Evolutionary conservation across 495 filamentous ascomycete species (phyloP), one percentile per base, ranked within the genome.

Genomic region (Xylaria telfairii): DNA sequence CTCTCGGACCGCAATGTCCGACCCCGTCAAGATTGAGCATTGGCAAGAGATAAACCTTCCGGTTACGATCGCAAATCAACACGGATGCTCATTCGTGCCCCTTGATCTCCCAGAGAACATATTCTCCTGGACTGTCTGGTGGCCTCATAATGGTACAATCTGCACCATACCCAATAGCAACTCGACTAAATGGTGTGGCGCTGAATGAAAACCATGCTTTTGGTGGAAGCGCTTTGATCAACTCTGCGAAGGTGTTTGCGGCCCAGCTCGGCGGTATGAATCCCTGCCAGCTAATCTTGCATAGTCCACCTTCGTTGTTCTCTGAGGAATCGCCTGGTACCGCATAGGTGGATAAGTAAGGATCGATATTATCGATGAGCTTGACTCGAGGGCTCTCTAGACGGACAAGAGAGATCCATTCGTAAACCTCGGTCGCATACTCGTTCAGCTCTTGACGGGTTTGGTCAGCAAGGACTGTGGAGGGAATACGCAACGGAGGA

Each of bases 281-380:
- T 7, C 87, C 87, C 69, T 81, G 80, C 86, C 86, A 89, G 71
- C 81, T 86, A 66, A 89, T 71, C 70, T 83, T 86, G 73, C 85
- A 84, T 17, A 87, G 21, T 47, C 78, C 77, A 67, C 70, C 67
- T 26, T 72, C 49, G 49, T 68, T 49, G 53, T 61, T 19, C 59
- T 73, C 70, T 12, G 71, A 69, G 7, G 81, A 79, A 4, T 77
- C 75, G 0, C 83, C 83, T 17, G 92, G 92, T 8, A 90, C 83
- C n/a, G 82, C 76, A 78, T 98, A 99, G n/a, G 92, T 89, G 66
- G 90, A 90, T 15, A 99, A 83, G 74, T 91, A 95, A 0, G 93
- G 84, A 77, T 98, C 93, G 57, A 97, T 87, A 19, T 83, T 80
- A 77, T 97, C 93, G n/a, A 81, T 79, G 15, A 79, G 80, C 19